Evolutionary conservation across 768 basidiomycete species (phyloP), one percentile per base, ranked within the genome.

Genomic region (Pholiota molesta): DNA sequence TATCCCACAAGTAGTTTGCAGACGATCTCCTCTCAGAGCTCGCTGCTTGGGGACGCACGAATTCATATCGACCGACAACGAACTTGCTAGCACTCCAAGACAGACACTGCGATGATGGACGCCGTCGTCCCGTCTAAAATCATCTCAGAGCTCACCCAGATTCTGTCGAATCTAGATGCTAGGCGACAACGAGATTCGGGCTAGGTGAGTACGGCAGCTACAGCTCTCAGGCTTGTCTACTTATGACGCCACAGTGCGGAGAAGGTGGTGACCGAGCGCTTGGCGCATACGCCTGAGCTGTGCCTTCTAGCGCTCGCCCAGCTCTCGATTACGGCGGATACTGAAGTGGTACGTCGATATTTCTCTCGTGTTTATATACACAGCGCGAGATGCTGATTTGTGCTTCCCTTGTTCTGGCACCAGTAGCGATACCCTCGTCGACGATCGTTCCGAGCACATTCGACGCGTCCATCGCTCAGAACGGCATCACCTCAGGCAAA

Each of bases 141-240:
- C 49, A 87, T 88, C 7, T 76, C 79, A 14, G 90, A 93, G 69
- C 82, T 93, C 66, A 92, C 89, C 0, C 92, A 94, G 75, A 91
- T 93, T 62, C 85, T 94, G 42, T 89, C 90, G 11, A 94, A 94
- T 74, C 85, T 94, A n/a, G 19, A 89, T 94, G 4, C 79, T 91
- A 40, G 92, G 91, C 5, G 91, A 94, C 73, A 94, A 94, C 74
- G 85, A 88, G 59, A 91, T 94, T 54, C 86, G 92, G 17, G 79
- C 88, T 65, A 89, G 82, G 91, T 90, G 68, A 56, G 77, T 35
- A 10, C 35, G 13, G 10, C 35, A 29, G 35, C 10, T 35, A 9
- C 13, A 9, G 13, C 13, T 35, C 35, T 35, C 35, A 35, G 35
- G 35, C 35, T 10, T 35, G 35, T 35, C 35, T 35, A 9, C 35